Conservation (phyloP, 2,329 filamentous ascomycete genomes). For the Dichotomopilus funicola region DNA sequence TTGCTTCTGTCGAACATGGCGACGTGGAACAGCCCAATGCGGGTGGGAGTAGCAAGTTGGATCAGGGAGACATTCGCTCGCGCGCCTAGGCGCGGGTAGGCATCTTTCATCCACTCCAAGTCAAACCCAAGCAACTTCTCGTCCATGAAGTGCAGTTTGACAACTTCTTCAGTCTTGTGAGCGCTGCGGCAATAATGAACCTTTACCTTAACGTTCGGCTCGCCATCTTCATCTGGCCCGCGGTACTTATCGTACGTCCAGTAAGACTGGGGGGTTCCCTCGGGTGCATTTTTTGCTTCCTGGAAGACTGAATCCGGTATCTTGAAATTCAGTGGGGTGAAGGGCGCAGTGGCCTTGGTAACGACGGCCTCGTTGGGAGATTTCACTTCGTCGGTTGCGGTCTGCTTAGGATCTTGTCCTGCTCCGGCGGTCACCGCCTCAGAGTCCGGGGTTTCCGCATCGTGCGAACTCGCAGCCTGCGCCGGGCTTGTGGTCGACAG, state of each 20-base stretch:
- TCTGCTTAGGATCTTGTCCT: neutral
- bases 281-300: constrained; percentile 40
- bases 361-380: neutral
- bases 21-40: constrained; percentile 76
- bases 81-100: constrained; percentile 40
- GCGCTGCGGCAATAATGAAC: constrained; percentile 73
- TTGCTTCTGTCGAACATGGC: constrained; percentile 51
- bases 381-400: neutral
- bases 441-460: too few relatives aligned
- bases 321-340: constrained; percentile 38
- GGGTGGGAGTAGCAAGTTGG: constrained; percentile 71
- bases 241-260: constrained; percentile 68
- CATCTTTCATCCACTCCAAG: constrained; percentile 68
- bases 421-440: neutral
- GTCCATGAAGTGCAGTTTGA: constrained; percentile 57
- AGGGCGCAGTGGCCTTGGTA: constrained; percentile 28
- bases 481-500: neutral
- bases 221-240: constrained; percentile 36
- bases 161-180: constrained; percentile 59
- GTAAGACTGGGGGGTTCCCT: constrained; percentile 45
- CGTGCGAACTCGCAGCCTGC: neutral
- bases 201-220: constrained; percentile 46
- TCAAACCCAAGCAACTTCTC: constrained; percentile 79
- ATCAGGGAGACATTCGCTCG: constrained; percentile 73
- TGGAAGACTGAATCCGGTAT: constrained; percentile 41